Percentiles rank a stretch among this genome's conserved stretches.
Evolutionary conservation across 352 stramenopile genomes (phyloP).

Genomic region (Phytopythium delawarense): DNA sequence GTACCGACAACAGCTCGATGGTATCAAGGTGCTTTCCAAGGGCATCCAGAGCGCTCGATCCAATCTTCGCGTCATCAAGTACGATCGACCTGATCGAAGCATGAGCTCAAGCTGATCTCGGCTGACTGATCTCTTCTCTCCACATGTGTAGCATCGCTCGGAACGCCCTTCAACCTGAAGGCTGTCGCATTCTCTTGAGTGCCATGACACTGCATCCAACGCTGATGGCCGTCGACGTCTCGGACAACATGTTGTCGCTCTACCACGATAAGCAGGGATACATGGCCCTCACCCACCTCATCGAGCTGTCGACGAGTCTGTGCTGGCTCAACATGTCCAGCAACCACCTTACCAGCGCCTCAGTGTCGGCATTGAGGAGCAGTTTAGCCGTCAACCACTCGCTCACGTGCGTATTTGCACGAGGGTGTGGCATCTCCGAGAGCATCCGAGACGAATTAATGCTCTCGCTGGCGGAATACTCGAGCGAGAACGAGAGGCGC

Average conservation of each 20-base stretch:
- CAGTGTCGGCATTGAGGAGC: constrained; percentile 13
- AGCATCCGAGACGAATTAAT: not conserved
- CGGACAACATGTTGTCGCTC: constrained; percentile 43
- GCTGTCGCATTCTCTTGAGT: constrained; percentile 46
- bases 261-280: constrained; percentile 56
- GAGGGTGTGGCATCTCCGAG: constrained; percentile 20
- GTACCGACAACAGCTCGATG: constrained; percentile 46
- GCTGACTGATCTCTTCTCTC: not conserved
- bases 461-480: constrained; percentile 4
- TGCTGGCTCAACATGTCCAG: constrained; percentile 38
- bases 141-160: constrained; percentile 27
- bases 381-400: constrained; percentile 30
- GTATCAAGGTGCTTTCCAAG: constrained; percentile 49
- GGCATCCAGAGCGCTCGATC: constrained; percentile 54
- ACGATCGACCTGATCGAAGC: not conserved
- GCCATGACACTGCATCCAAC: constrained; percentile 47
- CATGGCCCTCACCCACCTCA: constrained; percentile 43
- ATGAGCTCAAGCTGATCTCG: not conserved
- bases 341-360: constrained; percentile 26
- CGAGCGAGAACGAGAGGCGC: not conserved
- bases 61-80: constrained; percentile 45
- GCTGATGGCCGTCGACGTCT: constrained; percentile 53
- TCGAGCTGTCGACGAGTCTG: constrained; percentile 45
- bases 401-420: constrained; percentile 32
- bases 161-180: constrained; percentile 52